Percentiles rank a stretch among this genome's conserved stretches.
These are phyloP conservation scores for Backusella circina DNA, from an alignment of 192 early-diverging fungal genomes.

Conservation along the genomic window DNA sequence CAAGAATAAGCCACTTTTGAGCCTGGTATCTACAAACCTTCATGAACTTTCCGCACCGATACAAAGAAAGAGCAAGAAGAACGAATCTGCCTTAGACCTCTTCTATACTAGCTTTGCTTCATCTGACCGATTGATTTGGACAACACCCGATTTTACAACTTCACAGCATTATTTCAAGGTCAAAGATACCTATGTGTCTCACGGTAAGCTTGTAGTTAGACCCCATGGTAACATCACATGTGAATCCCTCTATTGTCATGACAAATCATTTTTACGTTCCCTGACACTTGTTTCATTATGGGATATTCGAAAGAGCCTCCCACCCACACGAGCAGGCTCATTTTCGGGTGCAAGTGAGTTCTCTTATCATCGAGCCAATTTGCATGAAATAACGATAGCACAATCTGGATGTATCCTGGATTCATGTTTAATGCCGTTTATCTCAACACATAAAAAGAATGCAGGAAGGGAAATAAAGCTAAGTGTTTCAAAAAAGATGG, in stretches of 20 bases:
- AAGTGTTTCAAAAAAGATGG: background rate
- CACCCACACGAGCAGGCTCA: slow-evolving; percentile 19
- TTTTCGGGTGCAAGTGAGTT: slow-evolving; percentile 24
- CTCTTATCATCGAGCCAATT: background rate
- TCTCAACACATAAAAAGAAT: background rate
- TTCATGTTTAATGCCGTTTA: background rate
- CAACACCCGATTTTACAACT: slow-evolving; percentile 13
- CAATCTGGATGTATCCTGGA: slow-evolving; percentile 1
- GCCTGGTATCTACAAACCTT: slow-evolving; percentile 30
- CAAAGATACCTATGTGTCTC: slow-evolving; percentile 33
- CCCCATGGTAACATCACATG: slow-evolving; percentile 11
- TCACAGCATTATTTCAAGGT: slow-evolving; percentile 22
- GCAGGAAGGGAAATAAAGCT: too few species aligned
- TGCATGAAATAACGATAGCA: background rate
- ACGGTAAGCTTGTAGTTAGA: slow-evolving; percentile 26
- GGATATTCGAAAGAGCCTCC: slow-evolving; percentile 28
- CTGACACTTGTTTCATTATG: slow-evolving; percentile 21
- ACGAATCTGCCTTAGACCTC: slow-evolving; percentile 23
- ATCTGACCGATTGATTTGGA: slow-evolving; percentile 15
- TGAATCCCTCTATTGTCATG: background rate
- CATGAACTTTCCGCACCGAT: slow-evolving; percentile 19
- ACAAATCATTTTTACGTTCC: slow-evolving; percentile 5
- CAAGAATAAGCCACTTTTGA: slow-evolving; percentile 8
- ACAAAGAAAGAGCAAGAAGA: slow-evolving; percentile 9
- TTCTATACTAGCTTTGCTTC: slow-evolving; percentile 13